Evolutionary conservation across 2,329 filamentous ascomycete genomes (phyloP), one percentile per base, ranked within the genome.

Genomic region (Colletotrichum liriopes): DNA sequence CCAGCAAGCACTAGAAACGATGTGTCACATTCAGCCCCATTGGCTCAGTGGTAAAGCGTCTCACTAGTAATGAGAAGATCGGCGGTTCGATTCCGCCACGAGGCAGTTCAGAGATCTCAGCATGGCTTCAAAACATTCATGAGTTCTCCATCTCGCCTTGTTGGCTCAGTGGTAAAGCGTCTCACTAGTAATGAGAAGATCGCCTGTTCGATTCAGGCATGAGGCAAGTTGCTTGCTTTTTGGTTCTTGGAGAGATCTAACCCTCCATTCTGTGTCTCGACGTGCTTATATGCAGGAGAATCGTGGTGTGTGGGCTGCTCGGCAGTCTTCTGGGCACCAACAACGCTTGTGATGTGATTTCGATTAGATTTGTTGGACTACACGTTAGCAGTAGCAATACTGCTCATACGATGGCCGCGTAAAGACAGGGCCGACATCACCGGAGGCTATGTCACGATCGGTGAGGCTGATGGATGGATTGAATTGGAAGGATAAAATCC

Each of bases 21-120:
- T n/a, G 20, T n/a, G 18, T 11, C 32, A 2, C 20, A 4, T n/a
- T 5, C 32, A 11, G 62, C 62, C 62, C 56, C 26, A 35, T 64
- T 64, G 61, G 61, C 61, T 64, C 49, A 64, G 61, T 55, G 61
- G 61, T 65, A 65, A 56, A 65, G 62, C 62, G 62, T 56, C 62
- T 65, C 62, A 65, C 62, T 65, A 65, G 62, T 65, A 65, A 65
- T 65, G 62, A 65, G 62, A 45, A 65, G 62, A 65, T 65, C 62
- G 62, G 12, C 37, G 14, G 62, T 65, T 65, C 62, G 62, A 56
- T 56, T 65, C 62, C 14, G 37, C 12, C 62, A 65, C 37, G 60
- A 63, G 60, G 60, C 60, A 63, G 29, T 32, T 32, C 1, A 1
- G 6, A 6, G 29, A 32, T 32, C 29, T 32, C 29, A 32, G 4